These are phyloP conservation scores for Lecanicillium sp. DNA, from an alignment of 2,329 filamentous ascomycete genomes.

Conservation along the genomic window DNA sequence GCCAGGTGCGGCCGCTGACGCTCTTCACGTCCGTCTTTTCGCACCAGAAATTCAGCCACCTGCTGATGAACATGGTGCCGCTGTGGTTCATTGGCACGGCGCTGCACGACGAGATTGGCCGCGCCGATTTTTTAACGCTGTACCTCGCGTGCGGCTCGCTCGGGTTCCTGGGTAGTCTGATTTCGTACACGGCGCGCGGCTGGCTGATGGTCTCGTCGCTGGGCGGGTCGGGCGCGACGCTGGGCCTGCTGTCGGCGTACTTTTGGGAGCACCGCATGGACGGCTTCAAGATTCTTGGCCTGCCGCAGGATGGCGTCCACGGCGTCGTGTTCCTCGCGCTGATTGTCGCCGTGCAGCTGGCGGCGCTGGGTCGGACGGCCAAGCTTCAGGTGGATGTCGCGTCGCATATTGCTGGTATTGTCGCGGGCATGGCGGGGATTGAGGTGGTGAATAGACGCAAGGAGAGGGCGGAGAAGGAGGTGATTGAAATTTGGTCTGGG, in stretches of 20 bases:
- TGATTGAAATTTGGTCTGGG: slow-evolving; percentile 5
- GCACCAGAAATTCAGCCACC: slow-evolving; percentile 56
- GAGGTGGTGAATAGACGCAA: slow-evolving; percentile 20
- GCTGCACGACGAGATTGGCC: slow-evolving; percentile 63
- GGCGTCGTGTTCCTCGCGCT: slow-evolving; percentile 47
- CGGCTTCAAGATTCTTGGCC: slow-evolving; percentile 48
- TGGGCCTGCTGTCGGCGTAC: slow-evolving; percentile 54
- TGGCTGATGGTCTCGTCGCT: slow-evolving; percentile 44
- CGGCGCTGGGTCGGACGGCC: slow-evolving; percentile 34
- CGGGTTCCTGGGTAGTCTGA: slow-evolving; percentile 52
- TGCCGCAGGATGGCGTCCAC: slow-evolving; percentile 50
- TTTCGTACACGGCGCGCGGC: slow-evolving; percentile 37
- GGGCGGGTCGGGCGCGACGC: slow-evolving; percentile 59
- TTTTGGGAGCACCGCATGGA: slow-evolving; percentile 52
- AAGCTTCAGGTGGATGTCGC: slow-evolving; percentile 39
- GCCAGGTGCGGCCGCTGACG: slow-evolving; percentile 54
- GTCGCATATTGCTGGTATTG: slow-evolving; percentile 46
- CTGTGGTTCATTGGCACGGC: slow-evolving; percentile 60
- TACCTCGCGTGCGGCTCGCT: slow-evolving; percentile 52
- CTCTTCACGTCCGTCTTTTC: slow-evolving; percentile 61
- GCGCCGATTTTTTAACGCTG: slow-evolving; percentile 61
- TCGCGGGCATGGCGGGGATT: slow-evolving; percentile 36
- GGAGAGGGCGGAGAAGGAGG: slow-evolving; percentile 4
- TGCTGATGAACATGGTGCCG: slow-evolving; percentile 55
- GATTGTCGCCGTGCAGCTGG: slow-evolving; percentile 41